Evolutionary conservation across 2,329 filamentous ascomycete species (phyloP), one percentile per base, ranked within the genome.

Genomic region (Botrytis fragariae): DNA sequence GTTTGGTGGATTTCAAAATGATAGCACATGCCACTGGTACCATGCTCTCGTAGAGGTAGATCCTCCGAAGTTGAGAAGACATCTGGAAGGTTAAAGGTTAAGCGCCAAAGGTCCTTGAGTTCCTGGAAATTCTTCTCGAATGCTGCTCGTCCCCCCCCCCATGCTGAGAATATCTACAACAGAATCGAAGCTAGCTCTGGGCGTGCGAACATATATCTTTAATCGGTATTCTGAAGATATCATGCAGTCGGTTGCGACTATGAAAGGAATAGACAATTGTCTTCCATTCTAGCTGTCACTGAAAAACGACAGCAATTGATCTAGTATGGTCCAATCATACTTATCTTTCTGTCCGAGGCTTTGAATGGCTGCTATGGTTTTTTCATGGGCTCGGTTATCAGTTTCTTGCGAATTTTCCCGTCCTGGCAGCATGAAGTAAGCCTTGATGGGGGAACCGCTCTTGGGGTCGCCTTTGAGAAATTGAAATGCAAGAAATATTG

Each of bases 1-100:
- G 62, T 42, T 64, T 64, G 62, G 20, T 64, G 62, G 2, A 64
- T 45, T 64, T 64, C 39, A 22, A 64, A 64, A 64, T 64, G 42
- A 8, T 64, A 64, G 62, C 62, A 64, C 39, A 64, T 64, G 12
- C 62, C 62, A 20, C 62, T 64, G 29, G 62, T 64, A 14, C 39
- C 29, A 45, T 64, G 42, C n/a, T 45, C 42, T 45, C n/a, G 18
- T 45, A 64, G 62, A 4, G 62, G 42, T 18, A 64, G n/a, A 29
- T 64, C n/a, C 18, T 64, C 62, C 10, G 42, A 64, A 6, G 62
- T 45, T 45, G 39, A 64, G 42, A 64, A 64, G 32, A 18, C 62
- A 7, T 32, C n/a, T 45, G 62, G 62, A 64, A 64, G 62, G 8
- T 42, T 42, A 22, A 64, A 44, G 4, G 62, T 35, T 29, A 64